Evolutionary conservation across 768 basidiomycete genomes (phyloP), one percentile per base, ranked within the genome.

Genomic region (Boletus barrowsii): DNA sequence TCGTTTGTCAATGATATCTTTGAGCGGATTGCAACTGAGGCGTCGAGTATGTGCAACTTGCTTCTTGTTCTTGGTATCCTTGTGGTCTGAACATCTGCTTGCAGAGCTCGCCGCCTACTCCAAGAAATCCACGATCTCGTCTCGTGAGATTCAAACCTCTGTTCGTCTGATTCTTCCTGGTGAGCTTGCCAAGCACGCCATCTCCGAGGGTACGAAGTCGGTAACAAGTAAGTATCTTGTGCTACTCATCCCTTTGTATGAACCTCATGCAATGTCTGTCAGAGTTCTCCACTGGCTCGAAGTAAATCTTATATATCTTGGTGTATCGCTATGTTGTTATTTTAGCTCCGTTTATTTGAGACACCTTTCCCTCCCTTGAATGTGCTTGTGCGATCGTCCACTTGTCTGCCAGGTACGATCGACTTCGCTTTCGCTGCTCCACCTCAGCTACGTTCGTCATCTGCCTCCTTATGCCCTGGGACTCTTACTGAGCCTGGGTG

Each of bases 71-170:
- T 35, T 17, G 20, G 14, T 24, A 29, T 9, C 3, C 0, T 30
- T 5, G 10, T 45, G 44, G 55, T 26, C 50, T 59, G 44, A 54
- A 10, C 0, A 10, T 22, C 3, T 9, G 14, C n/a, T 2, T 5
- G n/a, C 56, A 85, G 83, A 90, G 73, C 85, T 93, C 59, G 90
- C 90, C 8, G 81, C 86, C 7, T 91, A 92, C 75, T 88, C 89
- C 58, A 90, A 91, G 82, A 90, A 90, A 76, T 90, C 89, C 4
- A 93, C 90, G 15, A 91, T 93, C 71, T 91, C 90, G n/a, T 90
- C 88, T 41, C 87, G 90, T 48, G 90, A 93, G 73, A 93, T 93
- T 67, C 90, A 93, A 74, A 93, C 90, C 2, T 79, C 83, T 35
- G 90, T 92, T 37, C 82, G 90, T 53, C 77, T 91, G 58, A 90